Evolutionary conservation across 129 eudicot species (phyloP).

Genomic region (Silybum marianum): DNA sequence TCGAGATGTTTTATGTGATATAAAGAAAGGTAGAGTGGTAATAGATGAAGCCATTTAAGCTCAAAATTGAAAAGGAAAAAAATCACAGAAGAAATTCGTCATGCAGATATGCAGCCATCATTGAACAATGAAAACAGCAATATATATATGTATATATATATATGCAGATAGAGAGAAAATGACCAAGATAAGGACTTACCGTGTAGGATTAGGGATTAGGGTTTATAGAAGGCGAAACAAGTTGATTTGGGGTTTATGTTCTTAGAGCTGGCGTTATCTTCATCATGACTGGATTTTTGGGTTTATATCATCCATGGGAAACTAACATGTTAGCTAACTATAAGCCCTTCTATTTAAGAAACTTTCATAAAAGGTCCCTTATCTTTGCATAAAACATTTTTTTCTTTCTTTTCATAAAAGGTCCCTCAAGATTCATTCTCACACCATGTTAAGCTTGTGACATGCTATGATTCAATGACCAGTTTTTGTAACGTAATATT

Average conservation of each 20-base stretch:
- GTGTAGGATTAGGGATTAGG: constrained; percentile 1
- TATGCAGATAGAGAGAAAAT: background rate
- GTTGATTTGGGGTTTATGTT: constrained; percentile 42
- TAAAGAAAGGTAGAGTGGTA: constrained; percentile 52
- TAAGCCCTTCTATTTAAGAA: constrained; percentile 13
- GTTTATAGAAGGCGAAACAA: constrained; percentile 8
- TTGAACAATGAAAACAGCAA: background rate
- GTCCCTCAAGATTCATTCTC: too few species aligned
- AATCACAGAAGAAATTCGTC: constrained; percentile 12
- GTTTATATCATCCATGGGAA: background rate
- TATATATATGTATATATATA: too few species aligned
- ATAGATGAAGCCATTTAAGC: constrained; percentile 45
- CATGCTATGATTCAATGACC: too few species aligned
- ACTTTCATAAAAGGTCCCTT: constrained; percentile 3
- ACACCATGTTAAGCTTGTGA: too few species aligned
- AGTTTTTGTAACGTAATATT: too few species aligned
- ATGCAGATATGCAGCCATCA: constrained; percentile 12
- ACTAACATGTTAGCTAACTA: background rate
- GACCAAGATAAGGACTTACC: constrained; percentile 19
- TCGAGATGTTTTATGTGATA: constrained; percentile 44
- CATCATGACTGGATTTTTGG: background rate
- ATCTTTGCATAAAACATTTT: background rate
- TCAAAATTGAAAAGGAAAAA: constrained; percentile 27
- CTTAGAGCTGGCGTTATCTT: constrained; percentile 6
- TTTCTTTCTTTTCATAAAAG: background rate